Conservation (phyloP, 192 early-diverging fungal species). For the Podila verticillata region DNA sequence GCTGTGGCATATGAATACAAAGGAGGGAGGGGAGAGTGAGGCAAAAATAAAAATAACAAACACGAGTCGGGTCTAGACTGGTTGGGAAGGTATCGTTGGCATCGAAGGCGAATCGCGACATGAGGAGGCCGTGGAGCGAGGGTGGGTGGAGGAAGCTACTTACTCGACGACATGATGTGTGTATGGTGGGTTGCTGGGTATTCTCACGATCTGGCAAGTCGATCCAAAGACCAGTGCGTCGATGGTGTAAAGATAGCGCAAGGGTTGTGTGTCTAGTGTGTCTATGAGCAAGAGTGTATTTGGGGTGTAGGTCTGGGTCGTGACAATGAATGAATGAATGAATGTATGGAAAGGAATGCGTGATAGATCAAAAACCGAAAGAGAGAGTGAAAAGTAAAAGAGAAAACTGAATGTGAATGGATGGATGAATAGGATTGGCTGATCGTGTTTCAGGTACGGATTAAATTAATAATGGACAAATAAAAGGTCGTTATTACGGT, state of each 20-base stretch:
- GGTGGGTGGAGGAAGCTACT: background rate
- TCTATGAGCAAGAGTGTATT: background rate
- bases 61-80: background rate
- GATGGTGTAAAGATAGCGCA: too few species aligned
- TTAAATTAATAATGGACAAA: too few species aligned
- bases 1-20: background rate
- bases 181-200: too few species aligned
- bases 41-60: background rate
- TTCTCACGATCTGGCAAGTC: too few species aligned
- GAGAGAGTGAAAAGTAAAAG: too few species aligned
- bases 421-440: background rate
- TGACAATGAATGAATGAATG: background rate
- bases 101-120: background rate
- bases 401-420: background rate
- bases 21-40: background rate
- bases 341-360: background rate
- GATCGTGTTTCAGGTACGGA: background rate
- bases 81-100: background rate
- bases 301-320: background rate
- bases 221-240: too few species aligned
- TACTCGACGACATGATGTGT: too few species aligned
- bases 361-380: background rate
- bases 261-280: too few species aligned
- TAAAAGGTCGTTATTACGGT: too few species aligned
- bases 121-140: background rate